A percentile compares a stretch with the other conserved stretches of the same genome.
Evolutionary conservation across 116 monocot species (phyloP).

Genomic region (Trichopus zeylanicus): DNA sequence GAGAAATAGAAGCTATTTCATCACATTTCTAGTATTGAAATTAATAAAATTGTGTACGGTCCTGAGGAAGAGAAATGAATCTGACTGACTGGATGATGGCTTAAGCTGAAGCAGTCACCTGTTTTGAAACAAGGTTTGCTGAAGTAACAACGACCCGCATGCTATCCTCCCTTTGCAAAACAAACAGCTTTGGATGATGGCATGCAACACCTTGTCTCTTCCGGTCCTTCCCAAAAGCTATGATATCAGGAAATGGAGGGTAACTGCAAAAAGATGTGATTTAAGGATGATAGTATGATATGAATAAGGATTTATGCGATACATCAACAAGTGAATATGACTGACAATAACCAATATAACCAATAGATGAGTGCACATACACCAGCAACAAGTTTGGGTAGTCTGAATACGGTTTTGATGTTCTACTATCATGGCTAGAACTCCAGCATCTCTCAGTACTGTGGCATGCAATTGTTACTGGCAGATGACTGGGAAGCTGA

Average conservation of each 20-base stretch:
- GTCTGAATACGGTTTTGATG: slow-evolving; percentile 36
- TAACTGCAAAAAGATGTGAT: slow-evolving; percentile 18
- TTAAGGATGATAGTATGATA: background rate
- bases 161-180: slow-evolving; percentile 63
- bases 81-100: background rate
- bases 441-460: slow-evolving; percentile 62
- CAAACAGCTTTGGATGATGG: slow-evolving; percentile 78
- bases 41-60: background rate
- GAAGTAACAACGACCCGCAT: slow-evolving; percentile 75
- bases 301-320: background rate
- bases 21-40: too few relatives aligned
- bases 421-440: slow-evolving; percentile 38
- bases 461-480: slow-evolving; percentile 82
- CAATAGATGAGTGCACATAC: slow-evolving; percentile 23
- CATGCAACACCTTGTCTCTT: slow-evolving; percentile 77
- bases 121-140: slow-evolving; percentile 73
- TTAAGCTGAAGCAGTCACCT: slow-evolving; percentile 26
- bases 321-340: too few relatives aligned
- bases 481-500: slow-evolving; percentile 51
- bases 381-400: slow-evolving; percentile 71
- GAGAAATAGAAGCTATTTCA: too few relatives aligned
- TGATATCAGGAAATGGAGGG: slow-evolving; percentile 70
- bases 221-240: slow-evolving; percentile 76
- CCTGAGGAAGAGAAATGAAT: background rate
- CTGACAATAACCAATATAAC: background rate